Evolutionary conservation across 2,329 filamentous ascomycete species (phyloP).

Genomic region (Hirsutella minnesotensis): DNA sequence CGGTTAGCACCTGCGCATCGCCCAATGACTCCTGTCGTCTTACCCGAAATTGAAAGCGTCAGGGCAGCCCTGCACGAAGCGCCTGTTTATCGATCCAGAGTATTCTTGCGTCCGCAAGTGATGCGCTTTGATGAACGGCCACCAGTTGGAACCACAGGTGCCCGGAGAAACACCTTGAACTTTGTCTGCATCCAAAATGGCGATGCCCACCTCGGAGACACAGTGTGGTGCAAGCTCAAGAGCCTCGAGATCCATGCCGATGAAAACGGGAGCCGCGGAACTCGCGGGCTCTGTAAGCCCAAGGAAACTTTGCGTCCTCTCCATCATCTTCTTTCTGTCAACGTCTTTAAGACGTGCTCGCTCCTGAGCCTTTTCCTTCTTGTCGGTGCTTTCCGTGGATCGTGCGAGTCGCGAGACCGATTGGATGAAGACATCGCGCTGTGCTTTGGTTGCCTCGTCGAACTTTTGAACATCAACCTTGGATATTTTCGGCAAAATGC

Average conservation of each 20-base stretch:
- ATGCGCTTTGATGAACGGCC: constrained; percentile 49
- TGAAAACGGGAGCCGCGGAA: constrained; percentile 40
- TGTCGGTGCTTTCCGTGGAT: background rate
- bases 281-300: constrained; percentile 33
- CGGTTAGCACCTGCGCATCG: constrained; percentile 5
- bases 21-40: constrained; percentile 10
- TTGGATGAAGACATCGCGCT: constrained; percentile 2
- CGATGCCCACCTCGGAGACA: constrained; percentile 79
- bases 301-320: constrained; percentile 57
- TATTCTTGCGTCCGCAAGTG: constrained; percentile 72
- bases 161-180: constrained; percentile 47
- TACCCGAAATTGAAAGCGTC: constrained; percentile 67
- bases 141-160: constrained; percentile 52
- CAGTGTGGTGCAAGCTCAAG: constrained; percentile 54
- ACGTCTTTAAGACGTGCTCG: constrained; percentile 33
- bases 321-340: constrained; percentile 41
- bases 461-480: constrained; percentile 21
- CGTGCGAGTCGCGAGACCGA: background rate
- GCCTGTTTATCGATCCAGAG: constrained; percentile 49
- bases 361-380: constrained; percentile 15
- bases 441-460: constrained; percentile 9
- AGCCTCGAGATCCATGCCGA: constrained; percentile 74
- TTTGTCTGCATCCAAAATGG: constrained; percentile 59
- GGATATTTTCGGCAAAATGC: constrained; percentile 22
- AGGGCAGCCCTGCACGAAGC: constrained; percentile 62